Evolutionary conservation across 768 basidiomycete genomes (phyloP), one percentile per base, ranked within the genome.

Genomic region (Leucocoprinus sp.): DNA sequence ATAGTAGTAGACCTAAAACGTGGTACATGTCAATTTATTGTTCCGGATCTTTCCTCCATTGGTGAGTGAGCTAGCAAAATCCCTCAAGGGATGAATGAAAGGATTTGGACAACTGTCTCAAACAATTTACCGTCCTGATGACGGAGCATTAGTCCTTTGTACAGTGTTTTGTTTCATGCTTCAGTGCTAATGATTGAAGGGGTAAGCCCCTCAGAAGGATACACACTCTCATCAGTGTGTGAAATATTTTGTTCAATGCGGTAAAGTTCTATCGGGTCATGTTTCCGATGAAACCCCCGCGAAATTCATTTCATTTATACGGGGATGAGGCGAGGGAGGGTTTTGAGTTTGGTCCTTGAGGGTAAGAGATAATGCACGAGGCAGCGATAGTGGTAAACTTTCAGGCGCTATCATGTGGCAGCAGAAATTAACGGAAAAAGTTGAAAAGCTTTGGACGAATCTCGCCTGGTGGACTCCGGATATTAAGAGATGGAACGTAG

Each of bases 171-270:
- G 31, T 31, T 31, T 31, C 31, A 31, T 8, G 4, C 26, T 27
- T 31, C 11, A 14, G 9, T n/a, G n/a, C n/a, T n/a, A n/a, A n/a
- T 8, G 3, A 12, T 4, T 31, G 31, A n/a, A 31, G 41, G 29
- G 28, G 28, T 40, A 26, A 40, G 24, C 38, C 3, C 41, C 41
- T 42, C 41, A 42, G 29, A 29, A 42, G 19, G n/a, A 14, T 14
- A 31, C 14, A 11, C 9, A 31, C 9, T 31, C 4, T 8, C 31
- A 31, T 5, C 9, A 31, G 31, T 12, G 9, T n/a, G n/a, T 31
- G n/a, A n/a, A 31, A 12, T 8, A 5, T 4, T 7, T 12, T 31
- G 9, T 31, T 31, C 8, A 31, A 31, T 31, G 26, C 26, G 11
- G 26, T 11, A 11, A 27, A 27, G 26, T 5, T 11, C 26, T 27